Percentiles rank a stretch among this genome's conserved stretches.
phyloP scores from a whole-genome alignment of 257 asterid genomes.

The Fraxinus anomala region DNA sequence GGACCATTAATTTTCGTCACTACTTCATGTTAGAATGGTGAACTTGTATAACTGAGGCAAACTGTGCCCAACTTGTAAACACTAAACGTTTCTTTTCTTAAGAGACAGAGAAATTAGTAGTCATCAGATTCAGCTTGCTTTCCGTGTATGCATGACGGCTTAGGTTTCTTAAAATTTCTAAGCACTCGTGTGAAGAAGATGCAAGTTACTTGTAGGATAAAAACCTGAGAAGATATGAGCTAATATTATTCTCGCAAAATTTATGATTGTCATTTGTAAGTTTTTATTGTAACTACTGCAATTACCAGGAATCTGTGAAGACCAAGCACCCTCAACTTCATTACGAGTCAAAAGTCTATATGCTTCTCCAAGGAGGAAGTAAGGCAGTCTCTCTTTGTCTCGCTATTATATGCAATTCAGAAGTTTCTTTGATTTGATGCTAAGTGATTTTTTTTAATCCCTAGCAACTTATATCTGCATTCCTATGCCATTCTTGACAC shows the following conservation, averaged over 20 bases:
- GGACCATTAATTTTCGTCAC: not conserved
- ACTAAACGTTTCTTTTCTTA: not conserved
- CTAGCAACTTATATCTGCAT: not conserved
- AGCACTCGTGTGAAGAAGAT: slow-evolving; percentile 15
- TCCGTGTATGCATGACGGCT: slow-evolving; percentile 11
- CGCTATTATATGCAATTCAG: not conserved
- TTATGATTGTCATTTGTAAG: not conserved
- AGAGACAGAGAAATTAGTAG: not conserved
- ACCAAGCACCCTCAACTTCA: slow-evolving; percentile 70
- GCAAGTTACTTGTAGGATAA: not conserved
- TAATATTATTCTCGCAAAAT: not conserved
- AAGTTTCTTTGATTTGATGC: not conserved
- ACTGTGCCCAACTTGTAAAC: slow-evolving; percentile 5
- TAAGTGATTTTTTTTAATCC: not conserved
- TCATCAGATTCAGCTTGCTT: not conserved
- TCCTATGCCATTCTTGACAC: not conserved
- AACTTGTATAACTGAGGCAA: slow-evolving; percentile 13
- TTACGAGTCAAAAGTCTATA: slow-evolving; percentile 59
- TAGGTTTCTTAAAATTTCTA: slow-evolving; percentile 1
- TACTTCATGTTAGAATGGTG: not conserved
- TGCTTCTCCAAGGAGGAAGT: slow-evolving; percentile 74
- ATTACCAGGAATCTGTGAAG: slow-evolving; percentile 56
- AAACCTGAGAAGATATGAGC: not conserved
- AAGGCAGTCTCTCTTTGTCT: slow-evolving; percentile 23
- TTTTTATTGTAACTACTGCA: not conserved